Evolutionary conservation across 2,329 filamentous ascomycete species (phyloP).

Genomic region (Lachnellula subtilissima): DNA sequence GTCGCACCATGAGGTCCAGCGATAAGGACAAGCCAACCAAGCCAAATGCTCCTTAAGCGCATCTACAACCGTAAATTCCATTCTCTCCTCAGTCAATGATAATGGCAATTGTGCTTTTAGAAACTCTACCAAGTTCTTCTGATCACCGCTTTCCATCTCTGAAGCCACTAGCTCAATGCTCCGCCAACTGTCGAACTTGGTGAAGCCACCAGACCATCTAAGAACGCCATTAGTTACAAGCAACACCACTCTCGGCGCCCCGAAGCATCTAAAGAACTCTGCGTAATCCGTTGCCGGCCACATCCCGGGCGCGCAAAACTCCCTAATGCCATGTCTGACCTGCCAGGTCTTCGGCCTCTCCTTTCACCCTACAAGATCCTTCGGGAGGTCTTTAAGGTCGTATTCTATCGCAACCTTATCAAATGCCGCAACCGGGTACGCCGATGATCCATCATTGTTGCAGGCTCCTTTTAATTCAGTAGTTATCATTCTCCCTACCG

Average conservation of each 20-base stretch:
- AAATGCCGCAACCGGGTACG: conserved; percentile 8
- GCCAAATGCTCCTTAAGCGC: conserved; percentile 4
- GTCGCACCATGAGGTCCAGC: background rate
- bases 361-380: conserved; percentile 8
- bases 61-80: conserved; percentile 7
- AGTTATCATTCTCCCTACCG: conserved; percentile 7
- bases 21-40: conserved; percentile 5
- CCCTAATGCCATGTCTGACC: conserved; percentile 8
- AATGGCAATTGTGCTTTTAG: conserved; percentile 3
- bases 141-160: conserved; percentile 3
- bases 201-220: conserved; percentile 1
- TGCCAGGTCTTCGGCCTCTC: conserved; percentile 7
- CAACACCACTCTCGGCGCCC: conserved; percentile 7
- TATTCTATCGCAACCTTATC: conserved; percentile 12
- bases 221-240: conserved; percentile 4
- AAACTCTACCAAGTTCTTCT: conserved; percentile 5
- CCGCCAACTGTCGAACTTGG: conserved; percentile 2
- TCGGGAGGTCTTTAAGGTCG: conserved; percentile 7
- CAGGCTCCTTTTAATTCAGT: conserved; percentile 9
- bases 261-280: conserved; percentile 8
- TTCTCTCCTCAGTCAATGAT: conserved; percentile 2
- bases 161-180: conserved; percentile 3
- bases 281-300: conserved; percentile 12
- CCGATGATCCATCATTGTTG: conserved; percentile 6
- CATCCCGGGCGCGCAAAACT: conserved; percentile 4